These are phyloP conservation scores for Dryadomyces quercivorus DNA, from an alignment of 2,329 filamentous ascomycete genomes.

Conservation along the genomic window DNA sequence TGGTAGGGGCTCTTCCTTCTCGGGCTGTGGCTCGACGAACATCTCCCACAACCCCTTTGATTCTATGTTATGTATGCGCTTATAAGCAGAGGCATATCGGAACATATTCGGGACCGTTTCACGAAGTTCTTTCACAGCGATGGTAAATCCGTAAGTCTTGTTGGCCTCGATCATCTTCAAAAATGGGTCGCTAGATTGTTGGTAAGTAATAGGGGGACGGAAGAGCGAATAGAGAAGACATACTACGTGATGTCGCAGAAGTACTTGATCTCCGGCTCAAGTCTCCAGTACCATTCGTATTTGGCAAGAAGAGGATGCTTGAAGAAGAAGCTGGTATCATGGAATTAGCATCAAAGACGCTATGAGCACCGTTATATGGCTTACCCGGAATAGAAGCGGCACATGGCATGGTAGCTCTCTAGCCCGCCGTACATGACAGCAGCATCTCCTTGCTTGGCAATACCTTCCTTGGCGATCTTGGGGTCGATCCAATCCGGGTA, in stretches of 20 bases:
- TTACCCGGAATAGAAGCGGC: conserved; percentile 94
- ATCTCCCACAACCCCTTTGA: conserved; percentile 97
- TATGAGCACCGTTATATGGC: conserved; percentile 15
- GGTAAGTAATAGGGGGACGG: neutral
- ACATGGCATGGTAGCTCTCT: conserved; percentile 99
- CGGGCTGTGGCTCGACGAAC: conserved; percentile 76
- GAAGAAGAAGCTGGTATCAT: conserved; percentile 65
- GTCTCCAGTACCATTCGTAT: conserved; percentile 99
- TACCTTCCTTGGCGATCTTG: conserved; percentile 89
- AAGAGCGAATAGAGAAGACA: conserved; percentile 17
- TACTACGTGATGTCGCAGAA: conserved; percentile 99
- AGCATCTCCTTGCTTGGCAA: conserved; percentile 88
- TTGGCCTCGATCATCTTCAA: conserved; percentile 86
- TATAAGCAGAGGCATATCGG: conserved; percentile 96
- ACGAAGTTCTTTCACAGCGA: conserved; percentile 93
- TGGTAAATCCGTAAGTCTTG: conserved; percentile 98
- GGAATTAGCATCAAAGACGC: neutral
- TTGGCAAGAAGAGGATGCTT: conserved; percentile 90
- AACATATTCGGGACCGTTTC: conserved; percentile 99
- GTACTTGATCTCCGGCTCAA: conserved; percentile 99
- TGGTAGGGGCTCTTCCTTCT: conserved; percentile 41
- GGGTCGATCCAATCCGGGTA: conserved; percentile 94
- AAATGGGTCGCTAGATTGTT: conserved; percentile 66
- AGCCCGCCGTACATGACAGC: conserved; percentile 99
- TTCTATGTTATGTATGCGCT: conserved; percentile 77